Evolutionary conservation across 163 green algal species (phyloP).

Genomic region (Scenedesmus sp.): DNA sequence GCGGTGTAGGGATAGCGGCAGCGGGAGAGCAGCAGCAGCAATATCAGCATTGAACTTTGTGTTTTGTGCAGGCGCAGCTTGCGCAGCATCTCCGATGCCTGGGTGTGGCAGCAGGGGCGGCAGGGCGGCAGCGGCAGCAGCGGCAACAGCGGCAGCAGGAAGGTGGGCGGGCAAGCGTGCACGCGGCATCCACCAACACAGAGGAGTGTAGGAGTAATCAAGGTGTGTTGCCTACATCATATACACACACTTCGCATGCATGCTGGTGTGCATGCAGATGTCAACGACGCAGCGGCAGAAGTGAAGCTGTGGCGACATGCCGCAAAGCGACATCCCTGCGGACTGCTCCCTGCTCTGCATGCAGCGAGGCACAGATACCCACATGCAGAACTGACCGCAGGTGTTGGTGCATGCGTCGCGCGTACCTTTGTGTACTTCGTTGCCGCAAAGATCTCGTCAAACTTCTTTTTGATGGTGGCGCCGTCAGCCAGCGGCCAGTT

Average conservation of each 20-base stretch:
- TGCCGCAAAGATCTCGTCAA: slow-evolving; percentile 98
- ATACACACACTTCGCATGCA: neutral
- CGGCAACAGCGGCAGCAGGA: neutral
- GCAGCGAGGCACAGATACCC: neutral
- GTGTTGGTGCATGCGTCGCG: neutral
- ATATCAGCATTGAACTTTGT: too few species aligned
- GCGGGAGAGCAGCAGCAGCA: neutral
- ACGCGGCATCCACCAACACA: too few species aligned
- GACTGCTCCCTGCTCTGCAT: too few species aligned
- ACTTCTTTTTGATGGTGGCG: slow-evolving; percentile 92
- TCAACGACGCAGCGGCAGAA: neutral
- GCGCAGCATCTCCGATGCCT: neutral
- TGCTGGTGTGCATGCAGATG: neutral
- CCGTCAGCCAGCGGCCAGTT: slow-evolving; percentile 97
- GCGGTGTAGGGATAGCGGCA: neutral
- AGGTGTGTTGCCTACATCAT: too few species aligned
- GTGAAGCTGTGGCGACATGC: neutral
- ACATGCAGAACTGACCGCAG: neutral
- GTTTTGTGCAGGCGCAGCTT: neutral
- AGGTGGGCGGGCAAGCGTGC: too few species aligned
- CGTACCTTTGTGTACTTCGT: slow-evolving; percentile 94
- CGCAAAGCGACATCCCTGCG: neutral
- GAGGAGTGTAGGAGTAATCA: too few species aligned
- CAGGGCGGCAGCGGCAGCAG: neutral
- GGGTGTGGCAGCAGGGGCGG: neutral